These are phyloP conservation scores for Kluyveromyces sp. DNA, from an alignment of 1,139 yeast genomes.

Conservation along the genomic window DNA sequence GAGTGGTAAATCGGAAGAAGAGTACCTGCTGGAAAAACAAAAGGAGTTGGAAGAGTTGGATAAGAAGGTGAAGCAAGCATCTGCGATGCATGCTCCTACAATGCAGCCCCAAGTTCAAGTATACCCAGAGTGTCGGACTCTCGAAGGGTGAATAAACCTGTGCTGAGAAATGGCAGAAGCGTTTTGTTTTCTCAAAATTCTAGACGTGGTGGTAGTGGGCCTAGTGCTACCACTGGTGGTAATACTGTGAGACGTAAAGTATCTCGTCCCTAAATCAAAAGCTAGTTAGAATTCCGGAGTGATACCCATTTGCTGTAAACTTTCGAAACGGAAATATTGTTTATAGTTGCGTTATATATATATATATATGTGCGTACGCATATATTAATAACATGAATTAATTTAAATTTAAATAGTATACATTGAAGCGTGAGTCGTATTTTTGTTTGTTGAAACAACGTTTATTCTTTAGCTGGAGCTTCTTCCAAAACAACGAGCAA, in stretches of 20 bases:
- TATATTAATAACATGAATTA: too few species aligned
- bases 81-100: neutral
- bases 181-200: neutral
- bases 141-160: neutral
- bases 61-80: conserved; percentile 14
- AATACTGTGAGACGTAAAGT: neutral
- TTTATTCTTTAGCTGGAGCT: conserved; percentile 13
- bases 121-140: neutral
- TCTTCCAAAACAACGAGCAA: conserved; percentile 39
- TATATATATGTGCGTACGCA: too few species aligned
- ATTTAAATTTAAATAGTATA: neutral
- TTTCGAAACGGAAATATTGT: too few species aligned
- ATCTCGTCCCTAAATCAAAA: neutral
- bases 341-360: neutral
- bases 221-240: neutral
- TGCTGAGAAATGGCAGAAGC: neutral
- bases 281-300: neutral
- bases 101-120: conserved; percentile 2
- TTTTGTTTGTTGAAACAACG: neutral
- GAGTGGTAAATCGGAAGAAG: conserved; percentile 12
- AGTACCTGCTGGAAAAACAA: conserved; percentile 12
- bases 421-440: conserved; percentile 1
- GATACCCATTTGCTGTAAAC: too few species aligned
- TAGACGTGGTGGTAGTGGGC: neutral
- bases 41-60: conserved; percentile 18